Evolutionary conservation across 768 basidiomycete genomes (phyloP).

Genomic region (Mycena galopus): DNA sequence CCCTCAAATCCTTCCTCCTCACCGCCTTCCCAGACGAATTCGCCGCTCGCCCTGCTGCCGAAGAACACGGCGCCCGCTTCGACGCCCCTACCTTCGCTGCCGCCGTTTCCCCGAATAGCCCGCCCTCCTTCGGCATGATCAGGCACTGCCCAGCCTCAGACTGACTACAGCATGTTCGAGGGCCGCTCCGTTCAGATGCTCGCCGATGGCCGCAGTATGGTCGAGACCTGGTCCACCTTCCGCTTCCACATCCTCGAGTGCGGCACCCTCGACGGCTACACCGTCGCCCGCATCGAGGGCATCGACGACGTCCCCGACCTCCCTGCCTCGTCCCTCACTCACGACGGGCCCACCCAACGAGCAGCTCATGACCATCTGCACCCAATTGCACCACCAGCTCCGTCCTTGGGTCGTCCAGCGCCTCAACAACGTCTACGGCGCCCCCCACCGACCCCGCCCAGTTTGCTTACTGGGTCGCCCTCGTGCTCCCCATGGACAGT

Average conservation of each 20-base stretch:
- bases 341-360: constrained; percentile 56
- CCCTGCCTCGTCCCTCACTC: constrained; percentile 17
- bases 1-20: constrained; percentile 77
- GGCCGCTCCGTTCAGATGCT: constrained; percentile 90
- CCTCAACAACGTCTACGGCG: constrained; percentile 82
- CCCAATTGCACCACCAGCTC: constrained; percentile 59
- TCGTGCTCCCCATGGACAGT: constrained; percentile 91
- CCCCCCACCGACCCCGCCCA: constrained; percentile 79
- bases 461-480: constrained; percentile 93
- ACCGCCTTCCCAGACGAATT: constrained; percentile 77
- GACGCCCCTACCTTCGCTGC: constrained; percentile 92
- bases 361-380: constrained; percentile 65
- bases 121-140: constrained; percentile 93
- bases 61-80: constrained; percentile 82
- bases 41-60: constrained; percentile 74
- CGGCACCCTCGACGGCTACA: constrained; percentile 90
- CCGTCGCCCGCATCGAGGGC: constrained; percentile 83
- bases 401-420: constrained; percentile 93
- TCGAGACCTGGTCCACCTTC: constrained; percentile 71
- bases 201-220: constrained; percentile 90
- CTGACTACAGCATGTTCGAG: constrained; percentile 93
- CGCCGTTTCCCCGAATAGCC: constrained; percentile 89
- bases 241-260: constrained; percentile 91
- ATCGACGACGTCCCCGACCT: constrained; percentile 44
- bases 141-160: constrained; percentile 56